These are phyloP conservation scores for Colletotrichum sp. DNA, from an alignment of 2,329 filamentous ascomycete species.

Conservation along the genomic window DNA sequence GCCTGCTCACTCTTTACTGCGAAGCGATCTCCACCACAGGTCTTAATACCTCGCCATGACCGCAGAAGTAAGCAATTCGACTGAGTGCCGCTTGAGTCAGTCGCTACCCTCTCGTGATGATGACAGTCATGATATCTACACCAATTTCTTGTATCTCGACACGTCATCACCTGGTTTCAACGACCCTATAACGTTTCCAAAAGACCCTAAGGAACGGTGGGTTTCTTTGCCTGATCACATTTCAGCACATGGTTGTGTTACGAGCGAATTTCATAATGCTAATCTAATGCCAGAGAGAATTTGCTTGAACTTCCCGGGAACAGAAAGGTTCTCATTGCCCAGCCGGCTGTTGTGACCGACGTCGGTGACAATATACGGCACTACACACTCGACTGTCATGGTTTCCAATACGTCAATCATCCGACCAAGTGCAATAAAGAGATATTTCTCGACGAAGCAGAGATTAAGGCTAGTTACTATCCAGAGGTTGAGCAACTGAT, in stretches of 20 bases:
- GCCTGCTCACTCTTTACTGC: neutral
- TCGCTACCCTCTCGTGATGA: neutral
- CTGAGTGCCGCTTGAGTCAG: neutral
- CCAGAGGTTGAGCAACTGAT: slow-evolving; percentile 12
- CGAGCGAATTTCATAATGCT: neutral
- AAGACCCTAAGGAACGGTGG: neutral
- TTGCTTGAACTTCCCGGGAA: neutral
- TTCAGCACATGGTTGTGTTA: neutral
- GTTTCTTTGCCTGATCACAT: neutral
- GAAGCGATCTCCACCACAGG: neutral
- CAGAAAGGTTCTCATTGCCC: neutral
- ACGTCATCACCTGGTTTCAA: neutral
- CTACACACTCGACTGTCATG: slow-evolving; percentile 58
- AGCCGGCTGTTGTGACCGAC: slow-evolving; percentile 46
- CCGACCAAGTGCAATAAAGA: slow-evolving; percentile 49
- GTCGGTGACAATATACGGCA: slow-evolving; percentile 69
- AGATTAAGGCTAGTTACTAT: slow-evolving; percentile 46
- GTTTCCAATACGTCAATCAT: slow-evolving; percentile 61
- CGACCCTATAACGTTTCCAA: neutral
- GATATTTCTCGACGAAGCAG: slow-evolving; percentile 56
- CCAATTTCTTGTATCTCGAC: neutral
- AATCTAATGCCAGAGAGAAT: neutral
- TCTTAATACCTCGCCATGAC: neutral
- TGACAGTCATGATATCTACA: neutral
- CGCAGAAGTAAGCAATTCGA: neutral